phyloP scores from a whole-genome alignment of 192 early-diverging fungal species.

The Umbelopsis isabellina region DNA sequence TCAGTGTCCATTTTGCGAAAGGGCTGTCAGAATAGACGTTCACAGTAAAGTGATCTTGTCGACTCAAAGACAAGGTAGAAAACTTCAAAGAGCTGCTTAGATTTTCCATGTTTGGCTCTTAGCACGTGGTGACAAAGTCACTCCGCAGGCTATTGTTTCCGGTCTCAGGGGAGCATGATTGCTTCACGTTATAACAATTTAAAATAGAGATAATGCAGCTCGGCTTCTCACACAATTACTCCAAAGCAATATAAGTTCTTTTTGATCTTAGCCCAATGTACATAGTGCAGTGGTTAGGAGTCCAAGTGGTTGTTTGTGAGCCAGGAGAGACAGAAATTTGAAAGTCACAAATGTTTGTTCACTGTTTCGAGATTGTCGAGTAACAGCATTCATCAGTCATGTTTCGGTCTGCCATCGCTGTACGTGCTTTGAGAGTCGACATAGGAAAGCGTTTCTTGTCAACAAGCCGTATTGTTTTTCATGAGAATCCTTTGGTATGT shows the following conservation, averaged over 20 bases:
- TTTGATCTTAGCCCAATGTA: too few species aligned
- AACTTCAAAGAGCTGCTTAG: too few species aligned
- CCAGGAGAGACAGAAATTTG: neutral
- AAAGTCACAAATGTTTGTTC: neutral
- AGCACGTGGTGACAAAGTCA: too few species aligned
- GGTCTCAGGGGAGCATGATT: too few species aligned
- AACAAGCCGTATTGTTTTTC: constrained; percentile 25
- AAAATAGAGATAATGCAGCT: too few species aligned
- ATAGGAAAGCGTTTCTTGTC: constrained; percentile 28
- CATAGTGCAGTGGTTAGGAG: too few species aligned
- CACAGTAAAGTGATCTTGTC: neutral
- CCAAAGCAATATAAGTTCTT: too few species aligned
- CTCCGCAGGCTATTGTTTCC: too few species aligned
- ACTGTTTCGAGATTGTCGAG: neutral
- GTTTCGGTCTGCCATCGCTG: neutral
- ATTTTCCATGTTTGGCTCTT: too few species aligned
- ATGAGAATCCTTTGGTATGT: constrained; percentile 58
- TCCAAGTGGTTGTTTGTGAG: too few species aligned
- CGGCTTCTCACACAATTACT: too few species aligned
- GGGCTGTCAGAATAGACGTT: constrained; percentile 2
- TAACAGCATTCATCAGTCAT: neutral
- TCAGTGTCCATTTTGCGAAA: constrained; percentile 29
- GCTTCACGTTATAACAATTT: too few species aligned
- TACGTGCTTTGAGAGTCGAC: neutral
- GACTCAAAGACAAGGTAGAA: neutral